Evolutionary conservation across 2,329 filamentous ascomycete species (phyloP), one percentile per base, ranked within the genome.

Genomic region (Cordyceps sp.): DNA sequence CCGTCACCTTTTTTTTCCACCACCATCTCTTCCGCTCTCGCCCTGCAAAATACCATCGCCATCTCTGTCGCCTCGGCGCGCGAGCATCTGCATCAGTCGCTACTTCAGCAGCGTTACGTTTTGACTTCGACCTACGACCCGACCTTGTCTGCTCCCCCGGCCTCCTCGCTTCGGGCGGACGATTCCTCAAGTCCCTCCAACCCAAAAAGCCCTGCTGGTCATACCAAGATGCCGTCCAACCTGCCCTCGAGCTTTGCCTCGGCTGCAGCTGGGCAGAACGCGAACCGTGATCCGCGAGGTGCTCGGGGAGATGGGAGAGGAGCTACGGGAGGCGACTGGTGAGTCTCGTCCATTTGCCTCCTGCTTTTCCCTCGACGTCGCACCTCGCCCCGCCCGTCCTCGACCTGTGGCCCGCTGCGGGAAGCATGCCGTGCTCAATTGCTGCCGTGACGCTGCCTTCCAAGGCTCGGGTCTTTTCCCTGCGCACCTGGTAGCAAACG

Each of bases 171-270:
- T 17, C 15, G 5, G 8, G 4, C 7, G 7, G 9, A 8, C 15
- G 15, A 5, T 10, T 10, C 13, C 3, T 6, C 7, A 4, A 9
- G 14, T 17, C 18, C 13, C 8, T n/a, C 15, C 15, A n/a, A n/a
- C n/a, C n/a, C n/a, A n/a, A n/a, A n/a, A n/a, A n/a, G n/a, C n/a
- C n/a, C n/a, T n/a, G n/a, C n/a, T n/a, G n/a, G n/a, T n/a, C 15
- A 17, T 17, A 17, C 9, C 26, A 56, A 40, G 37, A 66, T 84
- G 78, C 71, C 78, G 61, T 73, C 75, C 53, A 76, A 79, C 61
- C 69, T 84, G 55, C 75, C 78, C 47, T 83, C 80, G 46, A 85
- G 78, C 66, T 86, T 86, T 60, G 80, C 80, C 53, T 84, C 80
- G 51, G 80, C 80, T 47, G 80, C 80, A 45, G 79, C 80, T 53